Percentiles rank a stretch among this genome's conserved stretches.
These are phyloP conservation scores for Trichophyton rubrum DNA, from an alignment of 2,329 filamentous ascomycete genomes.

Conservation along the genomic window DNA sequence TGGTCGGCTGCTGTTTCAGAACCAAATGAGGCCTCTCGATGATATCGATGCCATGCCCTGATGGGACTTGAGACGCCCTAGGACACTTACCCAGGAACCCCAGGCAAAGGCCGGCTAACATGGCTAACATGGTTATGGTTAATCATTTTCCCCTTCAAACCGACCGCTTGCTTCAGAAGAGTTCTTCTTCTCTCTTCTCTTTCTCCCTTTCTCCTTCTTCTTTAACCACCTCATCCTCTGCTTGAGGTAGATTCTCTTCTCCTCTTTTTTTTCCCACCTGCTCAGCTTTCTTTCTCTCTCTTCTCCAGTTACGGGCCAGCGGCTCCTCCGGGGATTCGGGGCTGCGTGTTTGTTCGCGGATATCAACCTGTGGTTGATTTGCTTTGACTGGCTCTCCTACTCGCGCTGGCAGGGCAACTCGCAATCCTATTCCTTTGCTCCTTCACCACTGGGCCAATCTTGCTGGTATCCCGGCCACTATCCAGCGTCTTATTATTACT, in stretches of 20 bases:
- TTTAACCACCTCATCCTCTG: background rate
- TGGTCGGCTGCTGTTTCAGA: slow-evolving; percentile 1
- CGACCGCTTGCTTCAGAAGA: slow-evolving; percentile 2
- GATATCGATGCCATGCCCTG: background rate
- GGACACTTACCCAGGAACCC: background rate
- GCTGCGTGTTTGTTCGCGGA: background rate
- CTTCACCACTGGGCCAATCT: background rate
- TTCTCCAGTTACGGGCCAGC: background rate
- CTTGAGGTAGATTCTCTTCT: background rate
- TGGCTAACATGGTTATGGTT: background rate
- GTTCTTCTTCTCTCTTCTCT: background rate
- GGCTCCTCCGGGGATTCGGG: background rate
- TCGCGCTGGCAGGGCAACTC: background rate
- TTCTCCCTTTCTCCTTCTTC: background rate
- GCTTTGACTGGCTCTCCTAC: background rate
- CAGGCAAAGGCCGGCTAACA: slow-evolving; percentile 1
- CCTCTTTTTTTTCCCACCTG: background rate
- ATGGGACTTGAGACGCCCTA: slow-evolving; percentile 1
- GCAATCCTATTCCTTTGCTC: background rate
- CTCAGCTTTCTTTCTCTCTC: too few relatives aligned
- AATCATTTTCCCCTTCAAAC: slow-evolving; percentile 5
- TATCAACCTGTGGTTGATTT: background rate
- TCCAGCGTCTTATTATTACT: background rate
- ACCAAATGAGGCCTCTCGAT: background rate
- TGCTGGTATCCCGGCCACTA: background rate